Conservation (phyloP, 78 protist species). For the Tieghemostelium lacteum region DNA sequence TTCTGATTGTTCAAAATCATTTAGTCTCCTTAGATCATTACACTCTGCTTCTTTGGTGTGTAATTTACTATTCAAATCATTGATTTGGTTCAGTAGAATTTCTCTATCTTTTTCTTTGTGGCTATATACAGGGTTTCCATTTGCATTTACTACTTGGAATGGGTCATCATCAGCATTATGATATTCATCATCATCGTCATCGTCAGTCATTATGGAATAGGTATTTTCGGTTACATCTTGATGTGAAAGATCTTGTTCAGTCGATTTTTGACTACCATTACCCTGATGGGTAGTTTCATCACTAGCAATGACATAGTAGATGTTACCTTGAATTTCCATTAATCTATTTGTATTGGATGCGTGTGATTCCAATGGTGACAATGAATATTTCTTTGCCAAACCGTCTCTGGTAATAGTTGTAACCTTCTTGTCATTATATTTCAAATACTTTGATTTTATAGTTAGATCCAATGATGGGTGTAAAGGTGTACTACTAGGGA, state of each 20-base stretch:
- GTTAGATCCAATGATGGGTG: slow-evolving; percentile 61
- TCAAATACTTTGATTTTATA: slow-evolving; percentile 42
- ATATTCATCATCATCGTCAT: slow-evolving; percentile 9
- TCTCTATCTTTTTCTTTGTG: too few species aligned
- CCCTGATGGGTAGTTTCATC: background rate
- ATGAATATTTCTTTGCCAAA: slow-evolving; percentile 5
- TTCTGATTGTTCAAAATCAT: background rate
- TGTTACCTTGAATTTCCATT: slow-evolving; percentile 47
- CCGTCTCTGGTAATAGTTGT: slow-evolving; percentile 4
- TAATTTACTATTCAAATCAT: background rate
- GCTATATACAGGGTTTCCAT: too few species aligned
- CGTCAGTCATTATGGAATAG: background rate
- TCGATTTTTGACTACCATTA: background rate
- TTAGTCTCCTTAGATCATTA: background rate
- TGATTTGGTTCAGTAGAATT: too few species aligned
- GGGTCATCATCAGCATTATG: slow-evolving; percentile 5
- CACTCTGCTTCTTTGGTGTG: background rate
- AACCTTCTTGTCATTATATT: slow-evolving; percentile 46
- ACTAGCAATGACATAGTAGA: background rate
- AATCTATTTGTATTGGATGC: slow-evolving; percentile 38
- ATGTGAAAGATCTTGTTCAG: background rate
- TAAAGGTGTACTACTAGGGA: slow-evolving; percentile 39
- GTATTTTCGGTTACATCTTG: background rate
- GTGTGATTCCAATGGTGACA: background rate
- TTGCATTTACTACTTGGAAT: background rate